A percentile compares a stretch with the other conserved stretches of the same genome.
Conservation (phyloP, 163 green algal genomes). For the Volvox carteri region DNA sequence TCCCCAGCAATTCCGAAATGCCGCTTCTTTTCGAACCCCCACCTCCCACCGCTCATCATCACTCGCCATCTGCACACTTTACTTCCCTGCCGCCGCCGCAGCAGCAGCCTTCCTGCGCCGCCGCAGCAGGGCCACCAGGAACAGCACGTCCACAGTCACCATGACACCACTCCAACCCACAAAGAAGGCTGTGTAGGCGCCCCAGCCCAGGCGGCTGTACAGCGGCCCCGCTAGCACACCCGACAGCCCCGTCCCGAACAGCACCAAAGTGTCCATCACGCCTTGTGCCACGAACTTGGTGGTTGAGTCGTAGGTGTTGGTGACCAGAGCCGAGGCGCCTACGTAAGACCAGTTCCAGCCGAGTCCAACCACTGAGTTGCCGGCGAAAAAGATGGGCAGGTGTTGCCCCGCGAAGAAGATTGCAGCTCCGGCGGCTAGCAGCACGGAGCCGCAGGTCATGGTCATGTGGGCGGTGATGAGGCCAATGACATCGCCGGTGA, state of each 20-base stretch:
- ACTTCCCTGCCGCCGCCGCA: no score
- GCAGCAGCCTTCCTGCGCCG: no score
- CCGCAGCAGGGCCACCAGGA: no score
- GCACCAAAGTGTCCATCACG: neutral
- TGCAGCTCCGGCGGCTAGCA: constrained; percentile 18
- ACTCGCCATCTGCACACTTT: no score
- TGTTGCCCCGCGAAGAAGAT: neutral
- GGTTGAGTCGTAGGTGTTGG: neutral
- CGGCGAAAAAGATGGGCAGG: neutral
- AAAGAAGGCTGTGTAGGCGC: neutral
- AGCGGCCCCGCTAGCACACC: neutral
- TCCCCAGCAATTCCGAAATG: no score
- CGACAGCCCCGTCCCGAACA: neutral
- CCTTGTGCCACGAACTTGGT: constrained; percentile 9
- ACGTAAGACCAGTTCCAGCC: constrained; percentile 47
- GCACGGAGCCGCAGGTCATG: neutral
- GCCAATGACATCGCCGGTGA: constrained; percentile 16
- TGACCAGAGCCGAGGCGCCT: constrained; percentile 14
- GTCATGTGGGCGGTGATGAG: neutral
- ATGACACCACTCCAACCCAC: neutral
- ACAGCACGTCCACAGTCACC: neutral
- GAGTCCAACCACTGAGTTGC: neutral
- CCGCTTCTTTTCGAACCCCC: no score
- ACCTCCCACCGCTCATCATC: no score
- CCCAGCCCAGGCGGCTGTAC: constrained; percentile 39